Conservation (phyloP, 1,139 yeast genomes). For the Taphrina wiesneri region DNA sequence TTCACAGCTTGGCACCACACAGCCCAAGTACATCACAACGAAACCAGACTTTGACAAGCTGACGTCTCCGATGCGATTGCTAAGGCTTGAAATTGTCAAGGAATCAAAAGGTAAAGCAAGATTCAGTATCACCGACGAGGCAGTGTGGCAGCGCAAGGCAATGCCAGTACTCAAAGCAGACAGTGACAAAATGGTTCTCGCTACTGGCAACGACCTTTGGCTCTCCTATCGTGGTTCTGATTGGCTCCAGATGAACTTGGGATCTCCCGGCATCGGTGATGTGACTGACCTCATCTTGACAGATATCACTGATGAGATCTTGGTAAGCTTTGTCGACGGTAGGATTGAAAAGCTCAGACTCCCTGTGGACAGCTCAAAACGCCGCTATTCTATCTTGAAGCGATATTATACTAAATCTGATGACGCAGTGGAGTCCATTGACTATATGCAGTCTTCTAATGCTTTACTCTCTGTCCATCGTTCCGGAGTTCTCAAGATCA, state of each 20-base stretch:
- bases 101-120: background rate
- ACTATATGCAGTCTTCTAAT: background rate
- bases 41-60: background rate
- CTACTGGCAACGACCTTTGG: slow-evolving; percentile 20
- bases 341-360: slow-evolving; percentile 1
- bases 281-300: slow-evolving; percentile 19
- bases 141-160: slow-evolving; percentile 10
- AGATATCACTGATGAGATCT: background rate
- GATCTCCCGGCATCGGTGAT: slow-evolving; percentile 11
- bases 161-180: slow-evolving; percentile 32
- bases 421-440: slow-evolving; percentile 10
- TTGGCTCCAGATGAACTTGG: background rate
- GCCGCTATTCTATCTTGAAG: background rate
- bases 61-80: slow-evolving; percentile 3
- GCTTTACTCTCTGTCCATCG: slow-evolving; percentile 6
- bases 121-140: slow-evolving; percentile 6
- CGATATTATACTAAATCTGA: background rate
- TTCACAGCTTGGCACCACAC: background rate
- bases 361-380: background rate
- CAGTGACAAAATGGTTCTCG: slow-evolving; percentile 18
- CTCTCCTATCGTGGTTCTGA: background rate
- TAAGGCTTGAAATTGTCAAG: background rate
- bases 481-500: background rate
- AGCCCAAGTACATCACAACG: background rate
- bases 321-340: slow-evolving; percentile 24